Evolutionary conservation across 345 rosid species (phyloP).

Genomic region (Citrus unshiu): DNA sequence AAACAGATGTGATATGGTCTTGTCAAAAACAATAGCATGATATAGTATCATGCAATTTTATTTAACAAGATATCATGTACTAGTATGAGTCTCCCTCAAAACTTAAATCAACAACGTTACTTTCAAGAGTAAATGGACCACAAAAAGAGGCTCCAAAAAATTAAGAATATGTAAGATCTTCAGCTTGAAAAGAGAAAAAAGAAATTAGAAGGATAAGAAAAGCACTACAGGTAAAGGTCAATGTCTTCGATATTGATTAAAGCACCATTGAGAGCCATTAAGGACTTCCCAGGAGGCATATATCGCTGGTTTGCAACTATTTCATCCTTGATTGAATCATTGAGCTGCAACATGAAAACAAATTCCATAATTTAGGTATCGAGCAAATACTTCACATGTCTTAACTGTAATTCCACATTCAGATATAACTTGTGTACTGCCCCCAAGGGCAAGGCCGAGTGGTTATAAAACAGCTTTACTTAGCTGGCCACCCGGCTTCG

Average conservation of each 20-base stretch:
- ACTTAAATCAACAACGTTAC: not conserved
- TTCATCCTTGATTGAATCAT: slow-evolving; percentile 88
- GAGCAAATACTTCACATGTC: not conserved
- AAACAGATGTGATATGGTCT: not conserved
- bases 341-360: slow-evolving; percentile 54
- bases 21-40: not conserved
- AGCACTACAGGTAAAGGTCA: slow-evolving; percentile 84
- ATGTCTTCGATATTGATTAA: slow-evolving; percentile 87
- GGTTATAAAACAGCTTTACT: too few relatives aligned
- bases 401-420: slow-evolving; percentile 11
- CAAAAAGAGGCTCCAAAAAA: not conserved
- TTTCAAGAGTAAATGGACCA: slow-evolving; percentile 1
- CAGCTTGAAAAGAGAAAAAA: slow-evolving; percentile 3
- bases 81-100: not conserved
- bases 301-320: slow-evolving; percentile 88
- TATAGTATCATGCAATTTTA: not conserved
- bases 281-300: slow-evolving; percentile 95
- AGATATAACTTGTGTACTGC: not conserved
- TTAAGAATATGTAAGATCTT: not conserved
- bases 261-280: slow-evolving; percentile 98
- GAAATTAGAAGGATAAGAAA: slow-evolving; percentile 17
- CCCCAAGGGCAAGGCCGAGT: too few relatives aligned
- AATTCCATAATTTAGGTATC: not conserved
- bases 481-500: too few relatives aligned
- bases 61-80: not conserved